Evolutionary conservation across 116 monocot genomes (phyloP).

Genomic region (Thalassia testudinum): DNA sequence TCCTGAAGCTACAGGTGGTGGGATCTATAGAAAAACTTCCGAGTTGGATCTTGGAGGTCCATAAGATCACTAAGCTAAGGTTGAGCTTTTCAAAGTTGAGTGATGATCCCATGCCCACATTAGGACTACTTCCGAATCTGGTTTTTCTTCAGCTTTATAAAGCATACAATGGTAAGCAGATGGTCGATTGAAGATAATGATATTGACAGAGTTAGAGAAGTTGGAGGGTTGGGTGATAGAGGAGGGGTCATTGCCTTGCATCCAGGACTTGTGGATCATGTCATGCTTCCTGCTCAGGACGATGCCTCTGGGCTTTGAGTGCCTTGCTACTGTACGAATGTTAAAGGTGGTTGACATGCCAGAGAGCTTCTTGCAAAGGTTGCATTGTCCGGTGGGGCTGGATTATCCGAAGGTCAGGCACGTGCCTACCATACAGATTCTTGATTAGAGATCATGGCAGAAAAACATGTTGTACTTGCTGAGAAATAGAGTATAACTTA

Average conservation of each 20-base stretch:
- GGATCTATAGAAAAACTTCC: slow-evolving; percentile 11
- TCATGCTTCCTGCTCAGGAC: background rate
- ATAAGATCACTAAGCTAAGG: slow-evolving; percentile 6
- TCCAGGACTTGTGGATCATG: slow-evolving; percentile 12
- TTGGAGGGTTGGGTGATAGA: slow-evolving; percentile 11
- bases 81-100: slow-evolving; percentile 1
- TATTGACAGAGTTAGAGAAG: slow-evolving; percentile 1
- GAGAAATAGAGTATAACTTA: too few species aligned
- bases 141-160: slow-evolving; percentile 11
- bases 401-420: slow-evolving; percentile 8
- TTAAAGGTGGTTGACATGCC: slow-evolving; percentile 7
- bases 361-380: slow-evolving; percentile 1
- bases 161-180: slow-evolving; percentile 3
- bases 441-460: background rate
- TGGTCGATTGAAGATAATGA: slow-evolving; percentile 11
- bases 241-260: slow-evolving; percentile 9
- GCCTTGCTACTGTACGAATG: slow-evolving; percentile 1
- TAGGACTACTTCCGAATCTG: slow-evolving; percentile 3
- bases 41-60: slow-evolving; percentile 1
- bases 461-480: too few species aligned
- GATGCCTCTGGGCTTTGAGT: slow-evolving; percentile 8
- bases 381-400: background rate
- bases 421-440: slow-evolving; percentile 11
- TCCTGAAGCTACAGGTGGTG: slow-evolving; percentile 10
- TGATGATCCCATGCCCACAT: slow-evolving; percentile 5